Evolutionary conservation across 805 yeast genomes (phyloP).

Genomic region (Komagataella ulmi): DNA sequence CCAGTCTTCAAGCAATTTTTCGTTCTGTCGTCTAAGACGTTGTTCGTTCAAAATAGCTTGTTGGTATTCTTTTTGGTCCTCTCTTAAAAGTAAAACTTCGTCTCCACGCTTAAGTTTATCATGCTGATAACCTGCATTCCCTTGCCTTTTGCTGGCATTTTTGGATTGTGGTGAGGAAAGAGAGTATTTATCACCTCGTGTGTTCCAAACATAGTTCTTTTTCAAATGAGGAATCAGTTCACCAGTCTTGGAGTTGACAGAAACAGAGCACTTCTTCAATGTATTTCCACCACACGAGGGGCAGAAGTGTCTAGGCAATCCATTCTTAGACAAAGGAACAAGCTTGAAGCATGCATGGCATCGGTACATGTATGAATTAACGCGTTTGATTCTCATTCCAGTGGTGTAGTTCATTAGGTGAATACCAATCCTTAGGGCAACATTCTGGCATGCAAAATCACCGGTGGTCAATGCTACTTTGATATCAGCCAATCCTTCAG

Average conservation of each 20-base stretch:
- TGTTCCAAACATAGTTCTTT: conserved; percentile 87
- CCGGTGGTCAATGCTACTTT: conserved; percentile 85
- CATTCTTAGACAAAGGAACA: conserved; percentile 64
- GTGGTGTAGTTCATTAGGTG: conserved; percentile 74
- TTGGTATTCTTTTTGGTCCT: conserved; percentile 89
- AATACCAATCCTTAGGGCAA: conserved; percentile 80
- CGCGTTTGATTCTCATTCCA: conserved; percentile 74
- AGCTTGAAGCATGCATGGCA: conserved; percentile 94
- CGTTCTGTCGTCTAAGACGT: conserved; percentile 79
- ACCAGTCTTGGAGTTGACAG: conserved; percentile 70
- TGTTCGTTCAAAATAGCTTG: conserved; percentile 79
- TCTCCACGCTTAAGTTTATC: conserved; percentile 42
- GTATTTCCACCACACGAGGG: conserved; percentile 94
- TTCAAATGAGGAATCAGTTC: conserved; percentile 79
- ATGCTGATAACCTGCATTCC: conserved; percentile 73
- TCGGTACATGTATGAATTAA: conserved; percentile 86
- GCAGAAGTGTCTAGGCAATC: conserved; percentile 78
- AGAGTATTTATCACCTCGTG: conserved; percentile 71
- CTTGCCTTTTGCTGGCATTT: conserved; percentile 53
- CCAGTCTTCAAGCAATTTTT: conserved; percentile 76
- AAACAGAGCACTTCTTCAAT: conserved; percentile 77
- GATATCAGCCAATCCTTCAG: conserved; percentile 22
- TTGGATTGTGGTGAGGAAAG: conserved; percentile 82
- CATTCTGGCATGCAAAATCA: conserved; percentile 96
- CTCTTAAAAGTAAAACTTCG: conserved; percentile 56